Percentiles rank a stretch among this genome's conserved stretches.
phyloP scores from a whole-genome alignment of 305 asterid species.

The Petunia hybrid region DNA sequence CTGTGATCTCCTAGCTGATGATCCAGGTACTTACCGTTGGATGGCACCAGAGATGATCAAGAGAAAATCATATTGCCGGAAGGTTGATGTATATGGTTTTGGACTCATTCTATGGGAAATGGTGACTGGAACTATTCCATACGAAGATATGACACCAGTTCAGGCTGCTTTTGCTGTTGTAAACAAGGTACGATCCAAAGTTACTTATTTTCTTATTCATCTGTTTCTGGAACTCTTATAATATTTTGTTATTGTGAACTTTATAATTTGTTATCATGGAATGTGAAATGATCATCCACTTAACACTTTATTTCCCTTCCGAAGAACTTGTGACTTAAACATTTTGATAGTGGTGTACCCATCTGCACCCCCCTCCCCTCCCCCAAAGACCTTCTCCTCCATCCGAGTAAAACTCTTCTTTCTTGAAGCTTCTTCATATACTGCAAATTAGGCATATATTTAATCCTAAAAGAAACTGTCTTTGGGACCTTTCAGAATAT shows the following conservation, averaged over 20 bases:
- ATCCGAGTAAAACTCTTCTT: not conserved
- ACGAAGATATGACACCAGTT: constrained; percentile 85
- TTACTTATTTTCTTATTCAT: constrained; percentile 1
- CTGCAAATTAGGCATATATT: not conserved
- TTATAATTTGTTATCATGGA: not conserved
- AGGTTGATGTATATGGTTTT: constrained; percentile 90
- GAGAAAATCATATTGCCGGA: constrained; percentile 70
- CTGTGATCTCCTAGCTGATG: constrained; percentile 27
- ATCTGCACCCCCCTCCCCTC: not conserved
- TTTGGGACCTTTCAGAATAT: constrained; percentile 59
- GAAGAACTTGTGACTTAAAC: not conserved
- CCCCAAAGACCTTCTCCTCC: not conserved
- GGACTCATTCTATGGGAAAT: constrained; percentile 94
- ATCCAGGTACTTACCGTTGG: constrained; percentile 55
- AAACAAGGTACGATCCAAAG: constrained; percentile 62
- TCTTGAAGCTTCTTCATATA: not conserved
- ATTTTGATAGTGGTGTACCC: not conserved
- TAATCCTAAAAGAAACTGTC: constrained; percentile 8
- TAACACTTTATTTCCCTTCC: not conserved
- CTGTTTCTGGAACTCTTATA: not conserved
- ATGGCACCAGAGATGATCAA: constrained; percentile 99
- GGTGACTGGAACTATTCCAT: constrained; percentile 84
- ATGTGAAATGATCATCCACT: not conserved
- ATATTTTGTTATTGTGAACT: not conserved
- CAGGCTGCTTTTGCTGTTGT: constrained; percentile 97